Base-by-base conservation (phyloP, 2,329 filamentous ascomycete genomes). In the Endoconidiophora polonica region DNA sequence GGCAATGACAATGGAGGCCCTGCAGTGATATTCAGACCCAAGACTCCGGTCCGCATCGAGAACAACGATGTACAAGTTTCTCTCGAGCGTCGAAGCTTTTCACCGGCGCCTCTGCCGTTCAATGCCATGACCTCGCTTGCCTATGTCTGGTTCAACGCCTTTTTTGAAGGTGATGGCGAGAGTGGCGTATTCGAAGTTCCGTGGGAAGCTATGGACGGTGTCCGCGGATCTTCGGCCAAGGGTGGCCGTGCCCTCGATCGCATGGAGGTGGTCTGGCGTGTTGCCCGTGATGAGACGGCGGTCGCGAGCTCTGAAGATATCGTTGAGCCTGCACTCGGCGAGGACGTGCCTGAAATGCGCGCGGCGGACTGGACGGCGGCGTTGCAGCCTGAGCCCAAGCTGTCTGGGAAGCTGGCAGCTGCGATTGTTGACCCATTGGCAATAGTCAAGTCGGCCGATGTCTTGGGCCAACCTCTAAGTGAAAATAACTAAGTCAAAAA, bases 91-190 rank as follows among this genome's bases (percentile, higher is more conserved):
- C 79, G 88, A 36, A 94, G 87, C 64, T 83, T 81, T 59, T 79
- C 83, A 1, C 74, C 76, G 3, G 84, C 83, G 58, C 77, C 76
- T 7, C 81, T 91, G 63, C 83, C 86, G 1, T 76, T 86, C 57
- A 87, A 86, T 0, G 86, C 96, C 79, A 86, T 95, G 3, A 94
- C 90, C 0, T 81, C 88, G 0, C 81, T 96, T 7, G 88, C 88
- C 0, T 90, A 96, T 59, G 85, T 94, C 14, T 98, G 91, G 91
- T 94, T 95, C 70, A 98, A 98, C 60, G 71, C 80, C 1, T 96
- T 80, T 64, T 96, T 96, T 58, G 91, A 96, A 65, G 87, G 88
- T 42, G 44, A 53, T 40, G 52, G 48, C 45, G 73, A 80, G 41
- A 83, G 74, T 7, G 90, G 75, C 9, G 67, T 77, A 2, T 78